Percentiles rank a stretch among this genome's conserved stretches.
These are phyloP conservation scores for Polychaeton citri DNA, from an alignment of 2,329 filamentous ascomycete genomes.

Conservation along the genomic window DNA sequence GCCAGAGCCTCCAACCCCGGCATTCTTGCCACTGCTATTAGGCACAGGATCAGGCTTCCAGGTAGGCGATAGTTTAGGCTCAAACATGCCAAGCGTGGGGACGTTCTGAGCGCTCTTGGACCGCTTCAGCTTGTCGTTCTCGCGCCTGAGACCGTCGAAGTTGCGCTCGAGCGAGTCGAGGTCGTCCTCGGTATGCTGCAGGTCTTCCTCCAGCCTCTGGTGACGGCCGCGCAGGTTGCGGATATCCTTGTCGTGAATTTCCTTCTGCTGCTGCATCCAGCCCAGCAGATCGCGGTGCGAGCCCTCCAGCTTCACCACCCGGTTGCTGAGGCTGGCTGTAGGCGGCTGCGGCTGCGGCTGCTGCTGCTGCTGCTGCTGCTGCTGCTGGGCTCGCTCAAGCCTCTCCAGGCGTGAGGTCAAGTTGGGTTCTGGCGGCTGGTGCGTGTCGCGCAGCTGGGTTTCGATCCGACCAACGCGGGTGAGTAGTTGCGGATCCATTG, in stretches of 20 bases:
- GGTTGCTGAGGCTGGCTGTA: neutral
- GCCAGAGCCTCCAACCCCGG: neutral
- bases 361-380: neutral
- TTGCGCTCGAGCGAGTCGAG: neutral
- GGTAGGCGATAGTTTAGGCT: neutral
- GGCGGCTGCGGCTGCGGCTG: neutral
- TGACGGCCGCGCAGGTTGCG: neutral
- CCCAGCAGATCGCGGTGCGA: neutral
- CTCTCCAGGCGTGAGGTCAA: neutral
- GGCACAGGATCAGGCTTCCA: neutral
- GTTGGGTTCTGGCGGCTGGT: neutral
- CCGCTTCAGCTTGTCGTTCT: slow-evolving; percentile 1
- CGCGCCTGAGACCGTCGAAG: neutral
- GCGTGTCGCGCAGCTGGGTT: neutral
- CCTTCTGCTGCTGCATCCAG: neutral
- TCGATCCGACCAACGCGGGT: neutral
- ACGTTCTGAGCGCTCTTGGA: neutral
- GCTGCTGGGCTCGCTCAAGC: neutral
- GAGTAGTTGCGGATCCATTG: neutral
- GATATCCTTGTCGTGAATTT: neutral
- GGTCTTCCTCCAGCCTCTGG: neutral
- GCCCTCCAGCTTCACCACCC: neutral
- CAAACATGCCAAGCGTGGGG: neutral
- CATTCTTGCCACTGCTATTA: neutral
- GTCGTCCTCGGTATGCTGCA: neutral